Conservation (phyloP, 2,329 filamentous ascomycete species). For the Colletotrichum sp. region DNA sequence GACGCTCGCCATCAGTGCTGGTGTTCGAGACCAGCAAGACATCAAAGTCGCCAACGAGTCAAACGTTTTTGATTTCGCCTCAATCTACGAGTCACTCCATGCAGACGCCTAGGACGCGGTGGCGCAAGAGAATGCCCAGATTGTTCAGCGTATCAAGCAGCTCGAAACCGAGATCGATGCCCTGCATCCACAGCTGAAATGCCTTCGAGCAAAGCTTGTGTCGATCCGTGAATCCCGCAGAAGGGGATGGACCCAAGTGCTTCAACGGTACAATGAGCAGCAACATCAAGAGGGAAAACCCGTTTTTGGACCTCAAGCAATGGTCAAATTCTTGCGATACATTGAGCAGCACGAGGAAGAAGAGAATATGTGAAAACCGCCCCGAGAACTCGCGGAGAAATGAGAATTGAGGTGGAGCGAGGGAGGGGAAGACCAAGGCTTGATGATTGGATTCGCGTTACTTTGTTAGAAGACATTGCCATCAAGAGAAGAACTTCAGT, state of each 20-base stretch:
- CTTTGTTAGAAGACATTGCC: not conserved
- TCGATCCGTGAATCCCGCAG: not conserved
- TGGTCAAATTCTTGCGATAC: not conserved
- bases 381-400: not conserved
- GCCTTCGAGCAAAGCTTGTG: not conserved
- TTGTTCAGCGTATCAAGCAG: not conserved
- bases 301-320: not conserved
- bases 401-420: not conserved
- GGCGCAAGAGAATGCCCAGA: not conserved
- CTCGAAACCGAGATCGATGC: not conserved
- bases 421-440: not conserved
- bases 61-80: not conserved
- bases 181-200: not conserved
- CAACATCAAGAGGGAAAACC: not conserved
- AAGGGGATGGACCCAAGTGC: not conserved
- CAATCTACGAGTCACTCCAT: not conserved
- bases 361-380: not conserved
- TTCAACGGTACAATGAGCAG: not conserved
- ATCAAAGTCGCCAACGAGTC: not conserved
- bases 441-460: too few species aligned
- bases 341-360: not conserved
- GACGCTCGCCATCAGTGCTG: not conserved
- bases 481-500: not conserved
- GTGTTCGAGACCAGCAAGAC: not conserved
- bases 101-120: not conserved